A percentile compares a stretch with the other conserved stretches of the same genome.
Evolutionary conservation across 768 basidiomycete species (phyloP).

Genomic region (Rhodotorula taiwanensis): DNA sequence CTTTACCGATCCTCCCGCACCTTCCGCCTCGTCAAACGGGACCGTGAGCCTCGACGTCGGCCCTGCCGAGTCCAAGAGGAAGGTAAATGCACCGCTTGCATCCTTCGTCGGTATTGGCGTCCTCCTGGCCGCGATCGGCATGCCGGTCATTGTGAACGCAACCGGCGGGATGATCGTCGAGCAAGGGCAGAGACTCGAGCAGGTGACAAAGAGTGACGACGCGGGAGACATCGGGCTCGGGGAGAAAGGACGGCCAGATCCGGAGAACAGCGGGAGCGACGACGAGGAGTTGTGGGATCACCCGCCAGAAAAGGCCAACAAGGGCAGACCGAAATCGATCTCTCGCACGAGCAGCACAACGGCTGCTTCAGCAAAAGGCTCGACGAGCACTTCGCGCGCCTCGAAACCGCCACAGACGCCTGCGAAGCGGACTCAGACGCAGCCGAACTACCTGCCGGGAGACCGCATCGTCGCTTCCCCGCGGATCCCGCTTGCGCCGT

Average conservation of each 20-base stretch:
- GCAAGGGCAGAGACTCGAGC: slow-evolving; percentile 66
- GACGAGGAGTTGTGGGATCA: slow-evolving; percentile 22
- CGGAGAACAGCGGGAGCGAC: slow-evolving; percentile 8
- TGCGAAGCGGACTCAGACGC: slow-evolving; percentile 3
- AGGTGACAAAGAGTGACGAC: slow-evolving; percentile 9
- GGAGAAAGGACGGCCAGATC: slow-evolving; percentile 37
- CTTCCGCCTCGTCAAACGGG: slow-evolving; percentile 53
- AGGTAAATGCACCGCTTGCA: slow-evolving; percentile 65
- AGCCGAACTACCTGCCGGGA: slow-evolving; percentile 36
- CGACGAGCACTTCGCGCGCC: too few relatives aligned
- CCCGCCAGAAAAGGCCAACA: too few relatives aligned
- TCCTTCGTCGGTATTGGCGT: slow-evolving; percentile 78
- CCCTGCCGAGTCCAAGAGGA: slow-evolving; percentile 42
- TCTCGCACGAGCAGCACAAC: too few relatives aligned
- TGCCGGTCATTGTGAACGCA: slow-evolving; percentile 66
- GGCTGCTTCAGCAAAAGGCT: too few relatives aligned
- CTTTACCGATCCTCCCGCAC: slow-evolving; percentile 73
- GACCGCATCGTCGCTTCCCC: slow-evolving; percentile 28
- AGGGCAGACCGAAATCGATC: too few relatives aligned
- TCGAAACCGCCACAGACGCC: neutral
- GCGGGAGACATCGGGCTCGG: neutral
- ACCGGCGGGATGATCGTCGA: slow-evolving; percentile 80
- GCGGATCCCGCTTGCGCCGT: neutral
- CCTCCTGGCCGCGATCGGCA: slow-evolving; percentile 65
- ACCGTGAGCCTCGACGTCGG: neutral